Evolutionary conservation across 345 rosid species (phyloP).

Genomic region (Rhizophora mangle): DNA sequence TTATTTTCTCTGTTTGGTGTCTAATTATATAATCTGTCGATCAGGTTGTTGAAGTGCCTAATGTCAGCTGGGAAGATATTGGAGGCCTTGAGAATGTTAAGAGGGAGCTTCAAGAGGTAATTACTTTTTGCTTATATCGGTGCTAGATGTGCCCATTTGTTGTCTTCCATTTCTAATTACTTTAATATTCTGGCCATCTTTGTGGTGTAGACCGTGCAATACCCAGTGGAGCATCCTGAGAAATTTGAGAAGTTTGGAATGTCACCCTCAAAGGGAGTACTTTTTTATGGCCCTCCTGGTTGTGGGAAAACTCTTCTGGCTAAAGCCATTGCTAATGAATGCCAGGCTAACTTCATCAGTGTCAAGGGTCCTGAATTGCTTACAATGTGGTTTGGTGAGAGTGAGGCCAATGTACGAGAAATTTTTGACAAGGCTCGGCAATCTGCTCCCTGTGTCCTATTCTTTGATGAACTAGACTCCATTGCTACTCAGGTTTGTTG

Average conservation of each 20-base stretch:
- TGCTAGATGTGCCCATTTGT: background rate
- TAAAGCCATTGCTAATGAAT: conserved; percentile 24
- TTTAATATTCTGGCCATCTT: background rate
- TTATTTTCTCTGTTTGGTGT: background rate
- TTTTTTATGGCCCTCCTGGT: conserved; percentile 25
- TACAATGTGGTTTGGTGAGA: conserved; percentile 29
- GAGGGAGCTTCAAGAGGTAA: conserved; percentile 28
- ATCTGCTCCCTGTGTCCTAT: conserved; percentile 24
- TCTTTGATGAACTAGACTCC: conserved; percentile 25
- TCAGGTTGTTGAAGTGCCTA: conserved; percentile 25
- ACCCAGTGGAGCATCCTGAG: conserved; percentile 26
- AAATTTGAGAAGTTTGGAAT: conserved; percentile 26
- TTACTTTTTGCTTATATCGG: background rate
- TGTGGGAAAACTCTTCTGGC: conserved; percentile 24
- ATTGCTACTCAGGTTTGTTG: conserved; percentile 19
- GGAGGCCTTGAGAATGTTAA: conserved; percentile 26
- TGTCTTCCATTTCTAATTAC: background rate
- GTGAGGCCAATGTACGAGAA: conserved; percentile 24
- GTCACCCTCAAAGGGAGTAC: conserved; percentile 26
- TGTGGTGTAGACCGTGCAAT: conserved; percentile 16
- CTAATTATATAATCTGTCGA: background rate
- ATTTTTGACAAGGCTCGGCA: conserved; percentile 21
- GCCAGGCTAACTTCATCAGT: conserved; percentile 25
- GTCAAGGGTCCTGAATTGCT: conserved; percentile 23
- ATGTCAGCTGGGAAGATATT: conserved; percentile 18